phyloP scores from a whole-genome alignment of 805 yeast genomes.

The Tetrapisispora nanseiensis region DNA sequence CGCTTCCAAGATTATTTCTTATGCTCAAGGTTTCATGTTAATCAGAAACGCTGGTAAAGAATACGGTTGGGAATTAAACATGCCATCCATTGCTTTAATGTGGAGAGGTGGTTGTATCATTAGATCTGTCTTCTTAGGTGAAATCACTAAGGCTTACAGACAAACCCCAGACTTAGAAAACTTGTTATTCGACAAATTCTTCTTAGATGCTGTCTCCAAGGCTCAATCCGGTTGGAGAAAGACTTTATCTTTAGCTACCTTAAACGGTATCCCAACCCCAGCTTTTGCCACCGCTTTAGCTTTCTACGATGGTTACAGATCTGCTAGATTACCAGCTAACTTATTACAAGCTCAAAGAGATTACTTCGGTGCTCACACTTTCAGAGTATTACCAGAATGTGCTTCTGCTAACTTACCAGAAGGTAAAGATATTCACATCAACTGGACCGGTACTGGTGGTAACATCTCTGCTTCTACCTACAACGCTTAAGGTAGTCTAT shows the following conservation, averaged over 20 bases:
- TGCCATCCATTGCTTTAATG: slow-evolving; percentile 97
- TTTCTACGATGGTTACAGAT: slow-evolving; percentile 98
- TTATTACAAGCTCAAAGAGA: slow-evolving; percentile 99
- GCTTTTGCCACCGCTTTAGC: slow-evolving; percentile 95
- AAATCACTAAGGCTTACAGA: slow-evolving; percentile 94
- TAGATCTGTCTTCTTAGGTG: slow-evolving; percentile 96
- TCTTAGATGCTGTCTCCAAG: slow-evolving; percentile 79
- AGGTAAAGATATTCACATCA: slow-evolving; percentile 80
- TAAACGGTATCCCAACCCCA: slow-evolving; percentile 92
- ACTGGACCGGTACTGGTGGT: slow-evolving; percentile 99
- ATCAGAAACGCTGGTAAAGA: slow-evolving; percentile 97
- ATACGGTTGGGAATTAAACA: slow-evolving; percentile 93
- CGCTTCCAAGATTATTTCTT: slow-evolving; percentile 96
- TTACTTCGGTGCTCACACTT: slow-evolving; percentile 99
- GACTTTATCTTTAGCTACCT: slow-evolving; percentile 66
- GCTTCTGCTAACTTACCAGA: slow-evolving; percentile 70
- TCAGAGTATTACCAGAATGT: slow-evolving; percentile 82
- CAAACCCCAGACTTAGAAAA: slow-evolving; percentile 88
- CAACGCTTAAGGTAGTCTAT: slow-evolving; percentile 51
- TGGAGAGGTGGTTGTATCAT: slow-evolving; percentile 99
- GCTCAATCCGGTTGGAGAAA: slow-evolving; percentile 96
- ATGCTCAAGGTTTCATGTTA: slow-evolving; percentile 99
- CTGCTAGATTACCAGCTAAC: slow-evolving; percentile 92
- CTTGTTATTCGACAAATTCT: slow-evolving; percentile 92
- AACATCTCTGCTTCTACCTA: slow-evolving; percentile 91